These are phyloP conservation scores for Brasenia schreberi DNA, from an alignment of 164 flowering plant species.

Conservation along the genomic window DNA sequence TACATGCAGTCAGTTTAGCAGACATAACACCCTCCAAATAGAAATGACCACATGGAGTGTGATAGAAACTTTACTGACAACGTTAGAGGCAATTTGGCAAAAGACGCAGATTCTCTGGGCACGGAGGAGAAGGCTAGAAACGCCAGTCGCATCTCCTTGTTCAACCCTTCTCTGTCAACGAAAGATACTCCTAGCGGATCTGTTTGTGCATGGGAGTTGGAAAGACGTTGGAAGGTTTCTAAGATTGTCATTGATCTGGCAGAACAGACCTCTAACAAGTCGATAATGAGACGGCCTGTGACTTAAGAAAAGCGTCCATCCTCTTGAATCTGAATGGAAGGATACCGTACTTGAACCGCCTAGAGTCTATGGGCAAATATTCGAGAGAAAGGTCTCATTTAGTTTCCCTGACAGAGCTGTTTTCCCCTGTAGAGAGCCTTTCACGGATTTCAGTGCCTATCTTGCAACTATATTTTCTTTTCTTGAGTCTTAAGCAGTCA, in stretches of 20 bases:
- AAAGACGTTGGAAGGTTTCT: neutral
- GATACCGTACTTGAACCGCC: conserved; percentile 54
- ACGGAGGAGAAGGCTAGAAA: no score
- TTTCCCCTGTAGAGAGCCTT: conserved; percentile 63
- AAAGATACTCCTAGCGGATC: neutral
- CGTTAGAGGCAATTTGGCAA: neutral
- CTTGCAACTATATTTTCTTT: neutral
- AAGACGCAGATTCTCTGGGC: neutral
- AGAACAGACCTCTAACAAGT: neutral
- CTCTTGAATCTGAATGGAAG: conserved; percentile 39
- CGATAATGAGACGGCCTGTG: neutral
- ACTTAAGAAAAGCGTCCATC: neutral
- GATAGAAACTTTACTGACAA: neutral
- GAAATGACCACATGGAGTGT: neutral
- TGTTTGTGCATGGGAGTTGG: neutral
- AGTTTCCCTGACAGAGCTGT: conserved; percentile 65
- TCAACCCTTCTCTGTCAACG: no score
- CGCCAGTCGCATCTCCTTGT: no score
- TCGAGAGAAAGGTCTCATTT: conserved; percentile 13
- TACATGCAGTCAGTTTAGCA: neutral
- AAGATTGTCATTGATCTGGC: neutral
- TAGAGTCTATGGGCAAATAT: conserved; percentile 18
- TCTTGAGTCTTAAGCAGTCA: no score
- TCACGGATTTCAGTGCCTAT: conserved; percentile 2
- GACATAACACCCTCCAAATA: neutral